Evolutionary conservation across 257 asterid species (phyloP), one percentile per base, ranked within the genome.

Genomic region (Nicotiana tomentosiformis): DNA sequence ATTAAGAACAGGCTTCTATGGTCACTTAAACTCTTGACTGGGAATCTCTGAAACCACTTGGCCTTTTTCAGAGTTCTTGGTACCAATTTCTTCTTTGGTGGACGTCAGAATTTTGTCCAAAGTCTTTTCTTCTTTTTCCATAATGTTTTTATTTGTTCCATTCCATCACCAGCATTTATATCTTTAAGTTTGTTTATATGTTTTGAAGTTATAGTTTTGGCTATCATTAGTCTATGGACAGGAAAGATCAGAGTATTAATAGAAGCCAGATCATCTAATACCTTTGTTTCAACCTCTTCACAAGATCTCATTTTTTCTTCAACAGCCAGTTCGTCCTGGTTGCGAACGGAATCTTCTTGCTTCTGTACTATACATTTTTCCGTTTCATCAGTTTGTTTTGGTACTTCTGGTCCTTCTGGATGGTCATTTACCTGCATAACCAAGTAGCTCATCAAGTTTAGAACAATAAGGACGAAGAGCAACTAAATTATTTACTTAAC

Each of bases 11-110:
- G 32, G 66, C 32, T 61, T 37, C 46, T 81, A 33, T 65, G 10
- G 55, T 81, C 39, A 56, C 9, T 76, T 56, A 77, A 20, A 80
- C 84, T 84, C 82, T 81, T 77, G 79, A 55, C 35, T 76, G 56
- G 74, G 79, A 53, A 64, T 55, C 60, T 66, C 78, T 32, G 57
- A 51, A 18, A 53, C 18, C 11, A n/a, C 17, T 33, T 68, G 18
- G 70, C 43, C 64, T 68, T 76, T 82, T 29, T 60, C 60, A 32
- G 56, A 49, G 51, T 29, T 85, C 29, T 43, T 61, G 14, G 16
- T 12, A 61, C 32, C 33, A 12, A 20, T 61, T n/a, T 61, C 78
- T 82, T 80, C 82, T 16, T 26, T 51, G 39, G 20, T 15, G 20
- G 70, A 77, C 7, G 61, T 43, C 17, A 30, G 49, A 26, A 32